A percentile compares a stretch with the other conserved stretches of the same genome.
These are phyloP conservation scores for Monosporascus sp. DNA, from an alignment of 2,329 filamentous ascomycete genomes.

Conservation along the genomic window DNA sequence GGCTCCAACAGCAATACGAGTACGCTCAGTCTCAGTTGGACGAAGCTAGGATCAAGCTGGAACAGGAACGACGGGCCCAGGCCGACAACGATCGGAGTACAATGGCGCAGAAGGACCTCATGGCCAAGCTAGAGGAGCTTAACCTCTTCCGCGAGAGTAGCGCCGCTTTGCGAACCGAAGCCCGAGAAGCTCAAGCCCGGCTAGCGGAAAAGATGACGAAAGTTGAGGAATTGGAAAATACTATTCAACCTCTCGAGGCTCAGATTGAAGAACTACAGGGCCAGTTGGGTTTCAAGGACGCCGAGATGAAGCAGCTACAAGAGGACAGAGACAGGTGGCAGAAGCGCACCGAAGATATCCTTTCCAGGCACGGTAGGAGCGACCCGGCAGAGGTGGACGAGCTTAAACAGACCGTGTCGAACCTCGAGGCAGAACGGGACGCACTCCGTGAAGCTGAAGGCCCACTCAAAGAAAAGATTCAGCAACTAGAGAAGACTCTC, in stretches of 20 bases:
- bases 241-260: constrained; percentile 77
- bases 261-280: constrained; percentile 79
- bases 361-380: constrained; percentile 92
- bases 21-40: constrained; percentile 86
- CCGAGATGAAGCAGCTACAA: constrained; percentile 82
- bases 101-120: constrained; percentile 80
- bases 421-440: constrained; percentile 62
- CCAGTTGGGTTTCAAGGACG: constrained; percentile 73
- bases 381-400: constrained; percentile 91
- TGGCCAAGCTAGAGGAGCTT: constrained; percentile 91
- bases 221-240: constrained; percentile 67
- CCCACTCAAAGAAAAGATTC: constrained; percentile 49
- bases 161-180: constrained; percentile 82
- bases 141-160: constrained; percentile 96
- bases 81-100: constrained; percentile 69
- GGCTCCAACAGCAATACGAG: constrained; percentile 84
- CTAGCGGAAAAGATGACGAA: constrained; percentile 70
- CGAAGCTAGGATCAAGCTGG: constrained; percentile 80
- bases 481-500: constrained; percentile 46
- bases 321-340: constrained; percentile 94
- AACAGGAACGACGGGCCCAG: constrained; percentile 77
- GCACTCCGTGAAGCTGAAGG: constrained; percentile 44
- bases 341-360: constrained; percentile 90
- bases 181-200: constrained; percentile 70
- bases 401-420: constrained; percentile 71